A percentile compares a stretch with the other conserved stretches of the same genome.
These are phyloP conservation scores for Claviceps quebecensis DNA, from an alignment of 2,329 filamentous ascomycete genomes.

Conservation along the genomic window DNA sequence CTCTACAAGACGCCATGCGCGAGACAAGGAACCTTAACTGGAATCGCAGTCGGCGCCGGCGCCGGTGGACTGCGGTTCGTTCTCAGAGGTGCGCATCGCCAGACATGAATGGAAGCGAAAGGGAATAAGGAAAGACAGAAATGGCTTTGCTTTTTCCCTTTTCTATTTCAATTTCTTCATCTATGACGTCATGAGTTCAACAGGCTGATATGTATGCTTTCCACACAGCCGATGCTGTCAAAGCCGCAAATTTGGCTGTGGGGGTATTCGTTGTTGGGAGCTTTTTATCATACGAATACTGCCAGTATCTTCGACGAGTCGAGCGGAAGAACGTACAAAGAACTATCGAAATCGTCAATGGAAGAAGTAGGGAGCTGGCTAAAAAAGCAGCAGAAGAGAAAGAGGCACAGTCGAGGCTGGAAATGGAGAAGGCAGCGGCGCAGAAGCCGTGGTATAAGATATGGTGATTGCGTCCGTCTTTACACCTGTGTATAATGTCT, in stretches of 20 bases:
- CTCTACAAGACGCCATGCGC: constrained; percentile 74
- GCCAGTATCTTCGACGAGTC: constrained; percentile 56
- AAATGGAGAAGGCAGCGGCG: constrained; percentile 20
- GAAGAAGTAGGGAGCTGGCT: constrained; percentile 37
- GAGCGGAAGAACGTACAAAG: constrained; percentile 76
- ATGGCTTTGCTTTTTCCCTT: neutral
- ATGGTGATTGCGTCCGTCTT: constrained; percentile 26
- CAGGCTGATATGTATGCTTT: neutral
- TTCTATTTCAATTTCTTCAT: neutral
- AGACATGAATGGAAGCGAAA: neutral
- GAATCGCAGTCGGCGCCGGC: constrained; percentile 66
- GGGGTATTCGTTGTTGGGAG: constrained; percentile 58
- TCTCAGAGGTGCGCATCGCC: constrained; percentile 46
- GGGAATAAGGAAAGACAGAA: neutral
- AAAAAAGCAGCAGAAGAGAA: constrained; percentile 30
- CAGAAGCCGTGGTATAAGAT: constrained; percentile 41
- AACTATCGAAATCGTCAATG: constrained; percentile 51
- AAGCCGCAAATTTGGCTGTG: constrained; percentile 75
- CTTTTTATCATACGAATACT: constrained; percentile 70
- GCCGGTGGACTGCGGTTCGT: constrained; percentile 62
- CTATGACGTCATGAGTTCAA: neutral
- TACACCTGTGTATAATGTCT: neutral
- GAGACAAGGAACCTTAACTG: constrained; percentile 66
- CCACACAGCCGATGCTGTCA: constrained; percentile 17
- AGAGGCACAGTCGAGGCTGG: constrained; percentile 17